Evolutionary conservation across 345 rosid species (phyloP), one percentile per base, ranked within the genome.

Genomic region (Angophora floribunda): DNA sequence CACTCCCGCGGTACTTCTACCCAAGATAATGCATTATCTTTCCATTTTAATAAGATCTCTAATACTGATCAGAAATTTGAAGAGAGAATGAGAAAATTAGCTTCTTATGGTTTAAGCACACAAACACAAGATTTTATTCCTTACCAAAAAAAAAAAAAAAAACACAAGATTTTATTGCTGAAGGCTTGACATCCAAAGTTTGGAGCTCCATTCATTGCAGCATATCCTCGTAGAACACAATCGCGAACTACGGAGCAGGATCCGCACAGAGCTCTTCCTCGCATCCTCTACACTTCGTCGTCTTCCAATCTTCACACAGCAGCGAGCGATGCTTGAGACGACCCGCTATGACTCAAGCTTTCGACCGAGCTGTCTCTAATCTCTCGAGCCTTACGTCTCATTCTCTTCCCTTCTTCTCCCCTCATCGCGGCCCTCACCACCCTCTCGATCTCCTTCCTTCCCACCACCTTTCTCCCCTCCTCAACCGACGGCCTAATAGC

Each of bases 391-490:
- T 85, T 91, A 9, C 65, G n/a, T 87, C 91, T 91, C 49, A 91
- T 87, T 15, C 19, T 75, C 61, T 87, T 67, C 13, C 92, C 93
- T 52, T 92, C 90, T 32, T 91, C 91, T 32, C 87, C 91, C 67
- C 57, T 91, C 94, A 92, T 91, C 45, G 91, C 86, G 84, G 85
- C 89, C 87, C 92, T 92, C 47, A 92, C 91, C 49, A 85, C 52
- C 85, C 70, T 86, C 78, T 75, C 89, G 12, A 93, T 89, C 91
- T 92, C 94, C 53, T 88, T 89, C 86, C 93, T 87, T 52, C 86
- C 49, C 28, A 93, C 86, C 87, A 91, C 88, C 75, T 28, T 49
- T 14, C 86, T 78, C 79, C n/a, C 89, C 22, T 85, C 89, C 1
- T 87, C 44, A 28, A 11, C 57, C 53, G 7, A 44, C 8, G 91